Evolutionary conservation across 78 protist genomes (phyloP).

Genomic region (Dictyostelium firmibasis): DNA sequence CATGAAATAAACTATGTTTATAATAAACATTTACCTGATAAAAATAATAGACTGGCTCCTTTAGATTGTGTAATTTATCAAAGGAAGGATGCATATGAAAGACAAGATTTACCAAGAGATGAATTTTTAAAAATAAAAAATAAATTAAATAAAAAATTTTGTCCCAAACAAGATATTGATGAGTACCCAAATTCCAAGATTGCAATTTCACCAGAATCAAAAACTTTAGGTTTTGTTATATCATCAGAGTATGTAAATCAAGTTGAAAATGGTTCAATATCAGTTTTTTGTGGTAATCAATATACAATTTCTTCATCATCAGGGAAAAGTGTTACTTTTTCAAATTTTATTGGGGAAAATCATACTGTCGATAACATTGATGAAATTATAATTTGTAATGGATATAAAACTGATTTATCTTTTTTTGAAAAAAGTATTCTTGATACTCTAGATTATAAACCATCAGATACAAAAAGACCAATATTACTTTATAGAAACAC

Average conservation of each 20-base stretch:
- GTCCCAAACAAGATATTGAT: background rate
- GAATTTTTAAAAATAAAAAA: background rate
- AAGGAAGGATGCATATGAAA: background rate
- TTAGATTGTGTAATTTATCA: background rate
- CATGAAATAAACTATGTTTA: background rate
- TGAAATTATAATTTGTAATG: background rate
- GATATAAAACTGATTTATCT: background rate
- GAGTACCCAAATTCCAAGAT: background rate
- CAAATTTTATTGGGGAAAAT: background rate
- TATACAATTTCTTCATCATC: background rate
- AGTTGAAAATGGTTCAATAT: background rate
- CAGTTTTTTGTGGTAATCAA: background rate
- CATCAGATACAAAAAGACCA: background rate
- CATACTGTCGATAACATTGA: background rate
- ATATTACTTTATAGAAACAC: background rate
- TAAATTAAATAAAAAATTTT: background rate
- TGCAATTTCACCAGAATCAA: background rate
- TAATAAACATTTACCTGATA: background rate
- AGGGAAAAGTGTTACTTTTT: background rate
- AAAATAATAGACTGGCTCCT: background rate
- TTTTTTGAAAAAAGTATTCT: background rate
- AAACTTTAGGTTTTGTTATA: background rate
- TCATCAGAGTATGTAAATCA: background rate
- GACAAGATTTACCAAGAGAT: background rate
- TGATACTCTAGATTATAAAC: background rate